A percentile compares a stretch with the other conserved stretches of the same genome.
These are phyloP conservation scores for Ceratocystiopsis sp. DNA, from an alignment of 2,329 filamentous ascomycete genomes.

Conservation along the genomic window DNA sequence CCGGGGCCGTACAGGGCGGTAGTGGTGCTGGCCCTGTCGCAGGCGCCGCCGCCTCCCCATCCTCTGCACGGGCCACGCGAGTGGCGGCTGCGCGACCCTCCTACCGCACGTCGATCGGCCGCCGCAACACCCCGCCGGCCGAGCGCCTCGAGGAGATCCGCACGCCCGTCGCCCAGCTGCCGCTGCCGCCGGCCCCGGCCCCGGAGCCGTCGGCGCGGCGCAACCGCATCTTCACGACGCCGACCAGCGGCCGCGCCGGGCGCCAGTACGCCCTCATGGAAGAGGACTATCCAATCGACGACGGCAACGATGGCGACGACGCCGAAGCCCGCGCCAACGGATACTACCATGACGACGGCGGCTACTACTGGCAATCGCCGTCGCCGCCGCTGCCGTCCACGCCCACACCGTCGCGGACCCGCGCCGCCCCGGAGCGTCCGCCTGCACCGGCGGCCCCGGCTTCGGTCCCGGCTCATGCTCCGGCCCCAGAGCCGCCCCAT, in stretches of 20 bases:
- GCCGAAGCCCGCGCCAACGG: too few species aligned
- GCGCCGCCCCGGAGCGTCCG: too few species aligned
- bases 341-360: neutral
- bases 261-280: neutral
- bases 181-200: neutral
- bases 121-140: constrained; percentile 7
- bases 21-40: too few species aligned
- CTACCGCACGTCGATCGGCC: constrained; percentile 7
- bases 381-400: constrained; percentile 1
- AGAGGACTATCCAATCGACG: neutral
- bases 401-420: neutral
- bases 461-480: neutral
- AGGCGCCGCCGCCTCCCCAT: too few species aligned
- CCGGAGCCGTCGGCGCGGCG: neutral
- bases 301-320: neutral
- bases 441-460: neutral
- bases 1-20: constrained; percentile 14
- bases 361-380: neutral
- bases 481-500: neutral
- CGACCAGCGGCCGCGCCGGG: neutral
- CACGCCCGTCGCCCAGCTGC: neutral
- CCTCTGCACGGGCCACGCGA: too few species aligned
- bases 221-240: constrained; percentile 6
- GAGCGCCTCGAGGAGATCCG: constrained; percentile 1
- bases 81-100: neutral